phyloP scores from a whole-genome alignment of 1,139 yeast species.

The Diutina mesorugosa region DNA sequence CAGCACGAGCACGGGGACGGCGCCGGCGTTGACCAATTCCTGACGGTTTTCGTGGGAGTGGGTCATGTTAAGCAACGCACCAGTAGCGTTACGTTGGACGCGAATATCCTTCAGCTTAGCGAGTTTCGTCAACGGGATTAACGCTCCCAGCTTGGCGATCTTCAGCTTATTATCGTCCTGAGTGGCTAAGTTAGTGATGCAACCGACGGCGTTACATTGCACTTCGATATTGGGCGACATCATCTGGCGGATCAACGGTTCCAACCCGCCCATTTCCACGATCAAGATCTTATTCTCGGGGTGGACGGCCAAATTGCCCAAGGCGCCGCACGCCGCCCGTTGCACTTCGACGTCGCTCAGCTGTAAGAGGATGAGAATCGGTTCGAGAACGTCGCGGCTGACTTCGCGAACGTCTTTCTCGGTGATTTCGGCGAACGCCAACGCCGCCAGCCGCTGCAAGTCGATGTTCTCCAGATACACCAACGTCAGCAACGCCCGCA shows the following conservation, averaged over 20 bases:
- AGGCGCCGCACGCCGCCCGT: conserved; percentile 97
- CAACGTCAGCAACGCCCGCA: conserved; percentile 80
- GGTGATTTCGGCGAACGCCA: conserved; percentile 97
- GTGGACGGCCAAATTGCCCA: conserved; percentile 93
- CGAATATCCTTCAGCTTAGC: conserved; percentile 92
- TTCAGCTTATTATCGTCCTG: conserved; percentile 94
- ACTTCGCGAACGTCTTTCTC: conserved; percentile 92
- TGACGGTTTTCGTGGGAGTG: conserved; percentile 95
- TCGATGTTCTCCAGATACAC: conserved; percentile 93
- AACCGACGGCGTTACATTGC: conserved; percentile 98
- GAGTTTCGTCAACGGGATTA: conserved; percentile 82
- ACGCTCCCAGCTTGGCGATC: conserved; percentile 95
- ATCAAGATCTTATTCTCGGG: conserved; percentile 86
- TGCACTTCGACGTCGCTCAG: conserved; percentile 89
- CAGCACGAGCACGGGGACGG: conserved; percentile 93
- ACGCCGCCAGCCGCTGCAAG: conserved; percentile 91
- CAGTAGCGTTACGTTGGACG: conserved; percentile 97
- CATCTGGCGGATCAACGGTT: conserved; percentile 94
- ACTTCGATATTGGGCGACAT: conserved; percentile 94
- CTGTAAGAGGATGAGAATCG: conserved; percentile 77
- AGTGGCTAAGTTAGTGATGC: conserved; percentile 96
- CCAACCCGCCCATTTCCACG: conserved; percentile 97
- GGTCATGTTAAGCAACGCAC: conserved; percentile 94
- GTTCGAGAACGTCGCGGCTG: conserved; percentile 82
- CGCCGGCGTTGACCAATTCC: conserved; percentile 94